Evolutionary conservation across 2,329 filamentous ascomycete species (phyloP).

Genomic region (Alternaria ventricosa): DNA sequence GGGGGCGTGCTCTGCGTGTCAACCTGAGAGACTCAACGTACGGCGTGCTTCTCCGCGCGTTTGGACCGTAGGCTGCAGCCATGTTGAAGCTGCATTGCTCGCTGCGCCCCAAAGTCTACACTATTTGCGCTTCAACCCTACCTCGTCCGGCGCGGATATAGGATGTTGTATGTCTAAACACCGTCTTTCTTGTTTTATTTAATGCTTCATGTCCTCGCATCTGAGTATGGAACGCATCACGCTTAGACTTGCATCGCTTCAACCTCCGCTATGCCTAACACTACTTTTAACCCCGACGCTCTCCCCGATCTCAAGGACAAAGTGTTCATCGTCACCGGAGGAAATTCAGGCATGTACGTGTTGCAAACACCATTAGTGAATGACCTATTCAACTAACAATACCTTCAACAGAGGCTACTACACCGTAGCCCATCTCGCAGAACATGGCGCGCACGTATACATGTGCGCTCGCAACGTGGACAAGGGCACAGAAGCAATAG

Average conservation of each 20-base stretch:
- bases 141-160: not conserved
- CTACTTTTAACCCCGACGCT: conserved; percentile 15
- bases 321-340: conserved; percentile 15
- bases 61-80: not conserved
- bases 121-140: not conserved
- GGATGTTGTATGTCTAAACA: not conserved
- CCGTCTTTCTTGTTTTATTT: not conserved
- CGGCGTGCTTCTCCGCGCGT: not conserved
- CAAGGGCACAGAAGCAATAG: conserved; percentile 48
- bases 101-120: not conserved
- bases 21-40: not conserved
- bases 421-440: conserved; percentile 23
- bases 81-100: not conserved
- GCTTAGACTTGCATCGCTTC: not conserved
- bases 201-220: not conserved
- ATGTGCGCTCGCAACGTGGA: conserved; percentile 48
- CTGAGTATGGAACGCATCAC: not conserved
- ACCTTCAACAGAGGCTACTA: conserved; percentile 18
- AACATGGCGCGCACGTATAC: conserved; percentile 27
- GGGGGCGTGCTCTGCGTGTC: not conserved
- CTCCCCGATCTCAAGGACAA: conserved; percentile 14
- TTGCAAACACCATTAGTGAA: not conserved
- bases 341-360: conserved; percentile 15
- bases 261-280: not conserved
- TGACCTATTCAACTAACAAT: not conserved